Base-by-base conservation (phyloP, 2,329 filamentous ascomycete species). In the Arthroderma sp. region DNA sequence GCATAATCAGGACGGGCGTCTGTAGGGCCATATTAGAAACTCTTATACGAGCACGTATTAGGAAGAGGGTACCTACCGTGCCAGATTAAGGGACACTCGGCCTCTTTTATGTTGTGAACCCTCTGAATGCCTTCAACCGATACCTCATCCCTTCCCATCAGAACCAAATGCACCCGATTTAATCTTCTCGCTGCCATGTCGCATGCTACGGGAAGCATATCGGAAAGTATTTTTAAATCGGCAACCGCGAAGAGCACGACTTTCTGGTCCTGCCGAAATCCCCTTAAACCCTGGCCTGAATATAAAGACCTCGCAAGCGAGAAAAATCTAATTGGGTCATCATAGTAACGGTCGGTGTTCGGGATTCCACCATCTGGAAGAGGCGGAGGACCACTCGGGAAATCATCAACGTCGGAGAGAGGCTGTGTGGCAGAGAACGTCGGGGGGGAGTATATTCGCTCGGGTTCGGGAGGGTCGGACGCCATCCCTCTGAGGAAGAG, bases 181-280 rank as follows among this genome's bases (percentile, higher is more conserved):
- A 74, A 70, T 45, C 75, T 71, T 61, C 79, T 73, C 22, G 62
- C 62, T 5, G 80, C 80, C 88, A 95, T 95, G 54, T 85, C 77
- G 62, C 91, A 96, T 4, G 88, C 86, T 58, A 94, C 70, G 0
- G 87, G 86, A 30, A 94, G 67, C 43, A 95, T 61, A 30, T 75
- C 74, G 0, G 84, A 74, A 10, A 80, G 77, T 57, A 85, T 91
- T 59, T 75, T 75, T 42, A 93, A 64, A 49, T 74, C 87, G 0
- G 84, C 80, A 3, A 83, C 80, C 4, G 80, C 82, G 58, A 94
- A 94, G 3, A 95, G 63, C 10, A 94, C 73, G 55, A 87, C 87
- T 42, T 74, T 74, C 56, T 83, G 85, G 33, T 65, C 58, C 30
- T 58, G 50, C 43, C 66, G 66, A 40, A 64, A 62, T 4, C 79